A percentile compares a stretch with the other conserved stretches of the same genome.
These are phyloP conservation scores for Vanrija pseudolonga DNA, from an alignment of 1,284 basidiomycete genomes.

Conservation along the genomic window DNA sequence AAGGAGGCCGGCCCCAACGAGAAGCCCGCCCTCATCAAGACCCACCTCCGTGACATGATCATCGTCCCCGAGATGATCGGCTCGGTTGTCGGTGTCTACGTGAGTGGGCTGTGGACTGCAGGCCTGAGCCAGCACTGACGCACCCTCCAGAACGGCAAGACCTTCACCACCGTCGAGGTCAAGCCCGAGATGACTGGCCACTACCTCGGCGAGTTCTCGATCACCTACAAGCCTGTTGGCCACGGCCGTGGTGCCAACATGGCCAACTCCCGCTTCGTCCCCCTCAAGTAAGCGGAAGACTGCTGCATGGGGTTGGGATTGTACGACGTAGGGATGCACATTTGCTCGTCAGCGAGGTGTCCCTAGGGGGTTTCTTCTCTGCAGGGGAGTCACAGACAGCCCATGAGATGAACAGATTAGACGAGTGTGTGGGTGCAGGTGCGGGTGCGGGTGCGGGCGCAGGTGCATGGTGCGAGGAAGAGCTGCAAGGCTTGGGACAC, in stretches of 20 bases:
- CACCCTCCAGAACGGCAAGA: constrained; percentile 55
- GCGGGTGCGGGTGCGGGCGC: too few relatives aligned
- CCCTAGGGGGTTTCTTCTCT: too few relatives aligned
- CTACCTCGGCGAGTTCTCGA: constrained; percentile 90
- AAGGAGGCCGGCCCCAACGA: constrained; percentile 97
- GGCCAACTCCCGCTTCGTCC: constrained; percentile 61
- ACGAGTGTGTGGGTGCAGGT: too few relatives aligned
- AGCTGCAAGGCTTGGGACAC: too few relatives aligned
- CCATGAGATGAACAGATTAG: too few relatives aligned
- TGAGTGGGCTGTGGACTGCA: constrained; percentile 22
- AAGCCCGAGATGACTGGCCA: constrained; percentile 99
- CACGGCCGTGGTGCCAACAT: constrained; percentile 91
- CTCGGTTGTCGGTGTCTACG: constrained; percentile 90
- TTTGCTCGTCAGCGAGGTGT: constrained; percentile 4
- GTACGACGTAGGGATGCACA: constrained; percentile 31
- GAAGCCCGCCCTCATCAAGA: constrained; percentile 98
- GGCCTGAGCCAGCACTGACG: not conserved
- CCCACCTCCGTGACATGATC: constrained; percentile 99
- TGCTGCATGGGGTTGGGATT: constrained; percentile 11
- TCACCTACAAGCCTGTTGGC: constrained; percentile 97
- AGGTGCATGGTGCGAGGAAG: too few relatives aligned
- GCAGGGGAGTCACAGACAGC: too few relatives aligned
- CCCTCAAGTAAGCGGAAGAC: constrained; percentile 54
- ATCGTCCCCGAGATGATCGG: constrained; percentile 99
- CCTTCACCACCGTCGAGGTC: constrained; percentile 96